phyloP scores from a whole-genome alignment of 176 grass and related monocot genomes.

The Carex cristatella region DNA sequence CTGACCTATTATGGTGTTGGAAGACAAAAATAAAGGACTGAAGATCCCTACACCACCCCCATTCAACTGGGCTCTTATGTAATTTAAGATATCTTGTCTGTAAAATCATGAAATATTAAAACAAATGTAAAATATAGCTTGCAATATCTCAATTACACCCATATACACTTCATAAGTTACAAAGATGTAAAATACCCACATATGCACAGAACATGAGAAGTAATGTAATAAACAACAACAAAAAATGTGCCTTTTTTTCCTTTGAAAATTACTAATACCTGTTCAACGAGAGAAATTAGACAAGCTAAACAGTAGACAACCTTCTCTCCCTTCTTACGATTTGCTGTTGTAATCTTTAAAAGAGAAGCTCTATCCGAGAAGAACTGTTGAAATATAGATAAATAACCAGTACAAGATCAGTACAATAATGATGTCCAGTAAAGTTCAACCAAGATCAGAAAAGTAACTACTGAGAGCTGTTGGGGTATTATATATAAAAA shows the following conservation, averaged over 20 bases:
- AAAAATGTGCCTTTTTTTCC: background rate
- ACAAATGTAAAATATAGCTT: slow-evolving; percentile 1
- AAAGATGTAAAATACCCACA: slow-evolving; percentile 20
- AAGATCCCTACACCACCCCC: slow-evolving; percentile 97
- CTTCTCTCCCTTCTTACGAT: slow-evolving; percentile 46
- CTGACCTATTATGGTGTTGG: slow-evolving; percentile 69
- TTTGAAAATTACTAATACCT: slow-evolving; percentile 35
- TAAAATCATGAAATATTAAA: slow-evolving; percentile 20
- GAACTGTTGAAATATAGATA: slow-evolving; percentile 39
- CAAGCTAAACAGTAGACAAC: slow-evolving; percentile 77
- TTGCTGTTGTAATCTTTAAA: slow-evolving; percentile 48
- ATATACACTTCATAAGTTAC: background rate
- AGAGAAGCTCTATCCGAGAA: slow-evolving; percentile 50
- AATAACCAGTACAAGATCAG: slow-evolving; percentile 4
- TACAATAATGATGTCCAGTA: background rate
- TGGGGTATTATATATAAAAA: background rate
- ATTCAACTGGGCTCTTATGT: slow-evolving; percentile 72
- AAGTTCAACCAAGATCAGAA: background rate
- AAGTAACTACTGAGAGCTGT: background rate
- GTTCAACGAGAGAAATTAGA: slow-evolving; percentile 84
- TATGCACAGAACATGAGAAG: slow-evolving; percentile 9
- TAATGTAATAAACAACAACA: background rate
- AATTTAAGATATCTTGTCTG: slow-evolving; percentile 74
- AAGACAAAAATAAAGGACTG: slow-evolving; percentile 93
- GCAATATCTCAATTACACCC: background rate